Base-by-base conservation (phyloP, 306 rosid genomes). In the Cucurbita ficifolia region DNA sequence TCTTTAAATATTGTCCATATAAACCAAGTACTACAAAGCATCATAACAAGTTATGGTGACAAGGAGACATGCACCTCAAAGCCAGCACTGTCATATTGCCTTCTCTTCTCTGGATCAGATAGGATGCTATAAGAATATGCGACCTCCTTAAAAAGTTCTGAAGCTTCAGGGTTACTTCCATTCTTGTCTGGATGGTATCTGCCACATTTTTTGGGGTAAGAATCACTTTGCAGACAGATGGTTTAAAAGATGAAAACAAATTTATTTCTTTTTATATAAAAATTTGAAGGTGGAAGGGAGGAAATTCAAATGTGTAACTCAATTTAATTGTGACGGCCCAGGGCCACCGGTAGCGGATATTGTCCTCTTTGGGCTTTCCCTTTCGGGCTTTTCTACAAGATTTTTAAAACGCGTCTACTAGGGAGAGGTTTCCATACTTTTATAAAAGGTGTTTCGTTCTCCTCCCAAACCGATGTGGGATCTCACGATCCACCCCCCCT, bases 161-260 rank as follows among this genome's bases (percentile, higher is more conserved):
- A 88, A 79, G 97, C 99, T 79, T 91, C 97, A 42, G 99, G 99
- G 75, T 88, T 89, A 85, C 72, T 85, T 9, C 83, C 93, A 79
- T 95, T 95, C 87, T 95, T 95, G 86, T 95, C 99, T 53, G 99
- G 99, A 77, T 95, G 99, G 72, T 91, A 95, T 85, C 99, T 95
- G 76, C 45, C 71, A 48, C 54, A 49, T 14, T 69, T 45, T 18
- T 69, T 48, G 57, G 56, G 73, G 40, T 69, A 48, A 69, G 57
- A 48, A 22, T 48, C 56, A 48, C 38, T 69, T 69, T 14, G 14
- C 53, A 14, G 22, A 29, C 43, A 16, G 56, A 69, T 43, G 39
- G 42, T 48, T 46, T 24, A 24, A 49, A 68, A 49, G 45, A 46
- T 8, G 24, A 29, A 49, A 36, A 48, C 29, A 70, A 29, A 16